A percentile compares a stretch with the other conserved stretches of the same genome.
These are phyloP conservation scores for Cryptococcus wingfieldii DNA, from an alignment of 1,284 basidiomycete genomes.

Conservation along the genomic window DNA sequence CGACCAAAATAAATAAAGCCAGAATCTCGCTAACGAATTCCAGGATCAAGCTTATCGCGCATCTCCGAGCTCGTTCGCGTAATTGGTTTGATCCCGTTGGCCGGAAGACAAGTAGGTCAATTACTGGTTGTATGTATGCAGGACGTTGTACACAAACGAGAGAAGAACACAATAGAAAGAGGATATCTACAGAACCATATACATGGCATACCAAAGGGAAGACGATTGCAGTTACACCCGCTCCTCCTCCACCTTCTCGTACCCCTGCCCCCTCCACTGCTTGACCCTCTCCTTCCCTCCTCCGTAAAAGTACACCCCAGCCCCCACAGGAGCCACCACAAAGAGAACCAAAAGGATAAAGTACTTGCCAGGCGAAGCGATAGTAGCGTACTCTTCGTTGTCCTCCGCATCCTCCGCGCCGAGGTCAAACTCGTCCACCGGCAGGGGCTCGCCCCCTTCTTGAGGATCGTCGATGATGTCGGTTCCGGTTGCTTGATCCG, in stretches of 20 bases:
- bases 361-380: constrained; percentile 49
- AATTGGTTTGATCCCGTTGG: too few species aligned
- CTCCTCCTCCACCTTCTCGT: constrained; percentile 24
- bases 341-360: constrained; percentile 53
- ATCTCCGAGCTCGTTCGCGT: too few species aligned
- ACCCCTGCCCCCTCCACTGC: constrained; percentile 22
- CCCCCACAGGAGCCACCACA: constrained; percentile 53
- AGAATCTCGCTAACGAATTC: too few species aligned
- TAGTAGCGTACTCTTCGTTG: constrained; percentile 22
- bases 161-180: too few species aligned
- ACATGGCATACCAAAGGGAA: neutral
- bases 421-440: neutral
- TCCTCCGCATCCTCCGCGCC: constrained; percentile 6
- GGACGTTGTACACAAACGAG: too few species aligned
- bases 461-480: constrained; percentile 1
- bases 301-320: constrained; percentile 56
- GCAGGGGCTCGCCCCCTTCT: constrained; percentile 13
- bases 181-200: neutral
- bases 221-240: neutral
- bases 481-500: constrained; percentile 5
- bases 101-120: too few species aligned
- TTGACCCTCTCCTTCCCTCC: constrained; percentile 31
- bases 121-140: too few species aligned
- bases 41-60: too few species aligned
- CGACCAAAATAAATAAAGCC: too few species aligned